These are phyloP conservation scores for Multifurca ochricompacta DNA, from an alignment of 768 basidiomycete species.

Conservation along the genomic window DNA sequence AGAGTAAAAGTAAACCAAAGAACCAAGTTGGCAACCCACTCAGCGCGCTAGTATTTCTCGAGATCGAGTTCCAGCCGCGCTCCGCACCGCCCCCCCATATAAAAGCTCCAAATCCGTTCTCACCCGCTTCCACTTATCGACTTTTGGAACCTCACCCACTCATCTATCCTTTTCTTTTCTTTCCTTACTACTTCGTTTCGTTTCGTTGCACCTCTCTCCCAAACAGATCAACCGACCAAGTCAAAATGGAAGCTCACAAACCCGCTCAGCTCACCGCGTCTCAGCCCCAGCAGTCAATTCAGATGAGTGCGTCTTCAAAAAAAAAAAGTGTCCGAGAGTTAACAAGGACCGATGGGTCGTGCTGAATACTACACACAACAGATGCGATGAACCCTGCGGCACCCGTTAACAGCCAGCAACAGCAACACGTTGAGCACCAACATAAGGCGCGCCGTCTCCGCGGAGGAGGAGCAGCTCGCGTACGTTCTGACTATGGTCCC, in stretches of 20 bases:
- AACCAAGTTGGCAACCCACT: too few species aligned
- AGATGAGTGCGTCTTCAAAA: slow-evolving; percentile 51
- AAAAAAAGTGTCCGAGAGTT: too few species aligned
- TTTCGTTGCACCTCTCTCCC: not conserved
- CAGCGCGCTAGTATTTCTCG: too few species aligned
- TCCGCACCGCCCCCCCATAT: not conserved
- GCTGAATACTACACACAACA: slow-evolving; percentile 21
- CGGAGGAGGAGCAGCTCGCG: slow-evolving; percentile 54
- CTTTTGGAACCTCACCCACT: too few species aligned
- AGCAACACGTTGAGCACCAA: slow-evolving; percentile 28
- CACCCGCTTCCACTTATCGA: too few species aligned
- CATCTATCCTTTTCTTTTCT: not conserved
- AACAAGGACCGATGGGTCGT: not conserved
- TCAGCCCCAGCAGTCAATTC: slow-evolving; percentile 52
- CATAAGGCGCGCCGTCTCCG: slow-evolving; percentile 52
- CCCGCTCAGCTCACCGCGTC: slow-evolving; percentile 31
- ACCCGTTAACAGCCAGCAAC: slow-evolving; percentile 28
- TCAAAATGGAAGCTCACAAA: slow-evolving; percentile 29
- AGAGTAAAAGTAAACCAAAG: too few species aligned
- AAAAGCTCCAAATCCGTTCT: not conserved
- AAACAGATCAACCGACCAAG: not conserved
- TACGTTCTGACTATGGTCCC: not conserved
- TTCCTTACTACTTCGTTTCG: too few species aligned
- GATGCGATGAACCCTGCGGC: slow-evolving; percentile 42
- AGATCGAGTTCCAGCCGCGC: too few species aligned